Conservation (phyloP, 495 filamentous ascomycete species). For the Aspergillus heteromorphus region DNA sequence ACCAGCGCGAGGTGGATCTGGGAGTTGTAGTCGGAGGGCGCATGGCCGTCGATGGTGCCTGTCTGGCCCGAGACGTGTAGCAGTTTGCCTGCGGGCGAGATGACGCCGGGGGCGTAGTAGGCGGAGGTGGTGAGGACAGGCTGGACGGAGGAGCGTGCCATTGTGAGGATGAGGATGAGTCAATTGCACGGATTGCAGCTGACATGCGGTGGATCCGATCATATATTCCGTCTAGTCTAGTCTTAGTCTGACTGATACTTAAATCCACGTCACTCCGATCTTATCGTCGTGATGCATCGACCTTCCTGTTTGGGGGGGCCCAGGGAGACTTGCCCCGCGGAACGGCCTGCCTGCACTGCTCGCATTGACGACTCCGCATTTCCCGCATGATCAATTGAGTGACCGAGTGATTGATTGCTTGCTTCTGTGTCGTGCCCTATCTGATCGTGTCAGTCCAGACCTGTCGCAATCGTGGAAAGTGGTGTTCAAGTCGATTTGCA, state of each 20-base stretch:
- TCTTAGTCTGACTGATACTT: too few species aligned
- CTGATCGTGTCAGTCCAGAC: too few species aligned
- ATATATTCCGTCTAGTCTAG: too few species aligned
- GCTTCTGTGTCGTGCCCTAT: too few species aligned
- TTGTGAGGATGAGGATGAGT: neutral
- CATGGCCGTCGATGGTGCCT: constrained; percentile 15
- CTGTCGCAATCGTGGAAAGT: too few species aligned
- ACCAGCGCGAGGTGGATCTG: constrained; percentile 27
- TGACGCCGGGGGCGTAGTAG: constrained; percentile 5
- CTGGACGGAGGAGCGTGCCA: neutral
- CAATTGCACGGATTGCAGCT: neutral
- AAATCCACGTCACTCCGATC: too few species aligned
- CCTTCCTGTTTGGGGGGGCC: neutral
- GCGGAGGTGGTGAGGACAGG: neutral
- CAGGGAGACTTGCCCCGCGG: neutral
- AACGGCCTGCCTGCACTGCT: too few species aligned
- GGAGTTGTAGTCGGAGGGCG: constrained; percentile 22
- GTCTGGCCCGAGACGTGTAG: constrained; percentile 24
- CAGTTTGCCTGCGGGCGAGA: neutral
- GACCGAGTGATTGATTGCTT: too few species aligned
- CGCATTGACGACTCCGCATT: too few species aligned
- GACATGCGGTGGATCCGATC: neutral
- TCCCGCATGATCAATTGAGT: too few species aligned
- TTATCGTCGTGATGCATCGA: neutral
- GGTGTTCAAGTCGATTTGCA: too few species aligned